Evolutionary conservation across 805 yeast species (phyloP).

Genomic region (Hanseniaspora osmophila): DNA sequence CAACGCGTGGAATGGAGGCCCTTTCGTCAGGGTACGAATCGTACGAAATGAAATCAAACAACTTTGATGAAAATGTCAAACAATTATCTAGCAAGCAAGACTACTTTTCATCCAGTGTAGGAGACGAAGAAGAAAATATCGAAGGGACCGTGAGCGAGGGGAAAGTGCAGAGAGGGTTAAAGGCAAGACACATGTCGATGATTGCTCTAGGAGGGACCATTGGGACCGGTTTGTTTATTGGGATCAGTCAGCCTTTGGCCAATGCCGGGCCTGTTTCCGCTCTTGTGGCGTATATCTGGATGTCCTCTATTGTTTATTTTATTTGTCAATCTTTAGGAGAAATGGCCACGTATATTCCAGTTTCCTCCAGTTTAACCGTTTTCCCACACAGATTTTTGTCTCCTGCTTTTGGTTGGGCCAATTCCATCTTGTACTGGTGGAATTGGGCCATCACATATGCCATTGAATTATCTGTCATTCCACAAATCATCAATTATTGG

Average conservation of each 20-base stretch:
- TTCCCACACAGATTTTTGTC: slow-evolving; percentile 55
- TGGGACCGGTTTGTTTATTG: slow-evolving; percentile 65
- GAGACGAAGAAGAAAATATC: slow-evolving; percentile 7
- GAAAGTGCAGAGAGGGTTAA: slow-evolving; percentile 44
- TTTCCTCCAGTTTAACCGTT: slow-evolving; percentile 51
- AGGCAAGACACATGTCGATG: slow-evolving; percentile 59
- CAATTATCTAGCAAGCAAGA: neutral
- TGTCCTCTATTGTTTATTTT: slow-evolving; percentile 49
- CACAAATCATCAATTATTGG: slow-evolving; percentile 54
- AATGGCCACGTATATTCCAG: slow-evolving; percentile 68
- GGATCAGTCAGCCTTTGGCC: slow-evolving; percentile 40
- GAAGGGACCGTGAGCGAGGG: slow-evolving; percentile 21
- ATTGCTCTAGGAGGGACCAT: slow-evolving; percentile 70
- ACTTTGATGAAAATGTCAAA: neutral
- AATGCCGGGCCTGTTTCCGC: slow-evolving; percentile 59
- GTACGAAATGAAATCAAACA: neutral
- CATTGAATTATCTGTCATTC: slow-evolving; percentile 56
- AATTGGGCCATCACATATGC: slow-evolving; percentile 70
- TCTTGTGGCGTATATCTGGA: slow-evolving; percentile 48
- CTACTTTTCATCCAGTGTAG: slow-evolving; percentile 2
- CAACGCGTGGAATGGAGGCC: slow-evolving; percentile 15
- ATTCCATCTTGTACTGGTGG: slow-evolving; percentile 64
- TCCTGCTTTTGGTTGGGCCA: slow-evolving; percentile 60
- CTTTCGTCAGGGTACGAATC: neutral
- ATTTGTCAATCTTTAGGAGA: slow-evolving; percentile 67